Conservation (phyloP, 2,329 filamentous ascomycete species). For the Alternaria triticina region DNA sequence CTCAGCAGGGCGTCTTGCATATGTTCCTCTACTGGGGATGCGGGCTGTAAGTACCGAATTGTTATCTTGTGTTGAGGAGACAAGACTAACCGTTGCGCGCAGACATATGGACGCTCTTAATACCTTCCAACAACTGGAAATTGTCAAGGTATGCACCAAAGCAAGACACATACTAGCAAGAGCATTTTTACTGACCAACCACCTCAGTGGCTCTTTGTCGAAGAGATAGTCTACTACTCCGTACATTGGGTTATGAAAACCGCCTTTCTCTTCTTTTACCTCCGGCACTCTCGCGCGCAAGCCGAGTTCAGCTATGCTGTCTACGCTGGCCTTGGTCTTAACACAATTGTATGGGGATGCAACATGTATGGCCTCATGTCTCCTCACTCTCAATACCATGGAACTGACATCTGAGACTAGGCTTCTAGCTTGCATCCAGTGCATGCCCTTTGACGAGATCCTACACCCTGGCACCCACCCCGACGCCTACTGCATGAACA, state of each 20-base stretch:
- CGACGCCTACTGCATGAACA: slow-evolving; percentile 31
- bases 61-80: neutral
- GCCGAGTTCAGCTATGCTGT: slow-evolving; percentile 31
- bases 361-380: slow-evolving; percentile 25
- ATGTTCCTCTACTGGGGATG: slow-evolving; percentile 31
- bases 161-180: neutral
- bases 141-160: neutral
- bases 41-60: slow-evolving; percentile 19
- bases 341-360: slow-evolving; percentile 31
- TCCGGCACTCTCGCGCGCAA: too few relatives aligned
- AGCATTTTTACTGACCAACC: neutral
- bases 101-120: slow-evolving; percentile 2
- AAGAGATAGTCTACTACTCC: slow-evolving; percentile 41
- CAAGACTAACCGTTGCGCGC: neutral
- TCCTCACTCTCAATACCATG: neutral
- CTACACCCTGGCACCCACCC: slow-evolving; percentile 34
- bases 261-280: slow-evolving; percentile 46
- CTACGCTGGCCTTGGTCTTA: slow-evolving; percentile 31
- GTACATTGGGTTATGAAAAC: slow-evolving; percentile 44
- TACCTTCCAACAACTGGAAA: slow-evolving; percentile 4
- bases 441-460: slow-evolving; percentile 39
- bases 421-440: slow-evolving; percentile 39
- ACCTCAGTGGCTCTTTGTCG: slow-evolving; percentile 32
- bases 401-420: slow-evolving; percentile 1
- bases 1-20: slow-evolving; percentile 27